These are phyloP conservation scores for Cyclocybe aegerita DNA, from an alignment of 768 basidiomycete genomes.

Conservation along the genomic window DNA sequence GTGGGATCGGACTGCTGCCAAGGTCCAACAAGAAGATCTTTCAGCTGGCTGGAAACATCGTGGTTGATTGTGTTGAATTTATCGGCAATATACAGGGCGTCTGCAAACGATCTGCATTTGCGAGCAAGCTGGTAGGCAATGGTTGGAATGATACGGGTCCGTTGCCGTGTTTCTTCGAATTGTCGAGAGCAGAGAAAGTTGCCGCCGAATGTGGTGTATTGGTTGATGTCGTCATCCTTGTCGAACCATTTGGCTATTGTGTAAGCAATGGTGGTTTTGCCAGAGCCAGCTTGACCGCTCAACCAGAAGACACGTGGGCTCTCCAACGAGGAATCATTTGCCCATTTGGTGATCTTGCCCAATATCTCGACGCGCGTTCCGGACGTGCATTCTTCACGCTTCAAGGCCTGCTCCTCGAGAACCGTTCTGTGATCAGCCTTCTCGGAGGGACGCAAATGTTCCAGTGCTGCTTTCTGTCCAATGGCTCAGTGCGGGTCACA, in stretches of 20 bases:
- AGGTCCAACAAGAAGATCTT: slow-evolving; percentile 19
- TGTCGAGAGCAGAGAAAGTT: slow-evolving; percentile 29
- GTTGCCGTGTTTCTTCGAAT: slow-evolving; percentile 16
- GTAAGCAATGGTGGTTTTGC: slow-evolving; percentile 27
- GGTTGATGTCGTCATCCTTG: background rate
- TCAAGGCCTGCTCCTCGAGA: slow-evolving; percentile 5
- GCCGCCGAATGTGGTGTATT: slow-evolving; percentile 17
- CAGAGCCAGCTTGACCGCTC: slow-evolving; percentile 17
- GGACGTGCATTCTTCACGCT: slow-evolving; percentile 19
- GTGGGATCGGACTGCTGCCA: slow-evolving; percentile 11
- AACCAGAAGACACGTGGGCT: slow-evolving; percentile 19
- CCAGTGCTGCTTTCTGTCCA: slow-evolving; percentile 6
- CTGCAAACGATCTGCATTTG: slow-evolving; percentile 18
- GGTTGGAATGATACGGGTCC: slow-evolving; percentile 19
- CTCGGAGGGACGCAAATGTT: slow-evolving; percentile 11
- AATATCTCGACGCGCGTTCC: slow-evolving; percentile 24
- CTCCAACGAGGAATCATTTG: slow-evolving; percentile 11
- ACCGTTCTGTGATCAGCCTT: slow-evolving; percentile 11
- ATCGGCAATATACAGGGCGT: slow-evolving; percentile 8
- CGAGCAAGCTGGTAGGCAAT: slow-evolving; percentile 23
- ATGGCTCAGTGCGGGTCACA: no score
- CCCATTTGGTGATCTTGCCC: slow-evolving; percentile 22
- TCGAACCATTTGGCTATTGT: slow-evolving; percentile 19
- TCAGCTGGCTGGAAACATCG: slow-evolving; percentile 9
- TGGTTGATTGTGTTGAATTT: slow-evolving; percentile 9